A percentile compares a stretch with the other conserved stretches of the same genome.
Conservation (phyloP, 495 filamentous ascomycete species). For the Friedmanniomyces endolithicus region DNA sequence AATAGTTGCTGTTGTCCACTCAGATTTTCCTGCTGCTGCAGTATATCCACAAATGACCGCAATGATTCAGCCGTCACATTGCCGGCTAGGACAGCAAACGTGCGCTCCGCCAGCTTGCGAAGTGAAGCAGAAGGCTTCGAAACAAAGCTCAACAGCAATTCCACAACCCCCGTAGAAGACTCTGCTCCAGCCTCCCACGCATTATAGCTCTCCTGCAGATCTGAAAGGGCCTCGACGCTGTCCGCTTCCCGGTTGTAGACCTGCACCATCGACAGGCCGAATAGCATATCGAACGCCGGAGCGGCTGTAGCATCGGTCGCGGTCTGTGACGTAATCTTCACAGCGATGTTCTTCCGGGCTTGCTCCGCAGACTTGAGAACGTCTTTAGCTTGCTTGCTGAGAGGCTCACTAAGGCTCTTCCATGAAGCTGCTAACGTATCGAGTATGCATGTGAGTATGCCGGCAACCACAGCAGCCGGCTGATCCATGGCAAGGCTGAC, state of each 20-base stretch:
- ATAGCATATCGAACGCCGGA: slow-evolving; percentile 64
- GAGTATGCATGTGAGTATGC: background rate
- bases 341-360: slow-evolving; percentile 1
- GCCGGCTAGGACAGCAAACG: slow-evolving; percentile 66
- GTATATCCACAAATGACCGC: slow-evolving; percentile 49
- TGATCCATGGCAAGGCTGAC: background rate
- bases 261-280: slow-evolving; percentile 74
- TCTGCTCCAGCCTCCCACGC: slow-evolving; percentile 46
- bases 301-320: slow-evolving; percentile 26
- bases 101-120: slow-evolving; percentile 73
- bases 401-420: background rate
- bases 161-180: slow-evolving; percentile 63
- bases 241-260: slow-evolving; percentile 83
- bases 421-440: background rate
- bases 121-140: slow-evolving; percentile 76
- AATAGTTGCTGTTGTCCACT: slow-evolving; percentile 79
- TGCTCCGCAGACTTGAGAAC: background rate
- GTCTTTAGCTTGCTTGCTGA: background rate
- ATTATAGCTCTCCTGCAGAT: slow-evolving; percentile 59
- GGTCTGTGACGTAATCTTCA: background rate
- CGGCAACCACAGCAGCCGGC: background rate
- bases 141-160: slow-evolving; percentile 75
- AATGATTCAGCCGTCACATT: slow-evolving; percentile 59
- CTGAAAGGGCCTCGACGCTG: slow-evolving; percentile 60
- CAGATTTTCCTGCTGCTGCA: slow-evolving; percentile 67